phyloP scores from a whole-genome alignment of 257 asterid species.

The Parsonsia alboflavescens region DNA sequence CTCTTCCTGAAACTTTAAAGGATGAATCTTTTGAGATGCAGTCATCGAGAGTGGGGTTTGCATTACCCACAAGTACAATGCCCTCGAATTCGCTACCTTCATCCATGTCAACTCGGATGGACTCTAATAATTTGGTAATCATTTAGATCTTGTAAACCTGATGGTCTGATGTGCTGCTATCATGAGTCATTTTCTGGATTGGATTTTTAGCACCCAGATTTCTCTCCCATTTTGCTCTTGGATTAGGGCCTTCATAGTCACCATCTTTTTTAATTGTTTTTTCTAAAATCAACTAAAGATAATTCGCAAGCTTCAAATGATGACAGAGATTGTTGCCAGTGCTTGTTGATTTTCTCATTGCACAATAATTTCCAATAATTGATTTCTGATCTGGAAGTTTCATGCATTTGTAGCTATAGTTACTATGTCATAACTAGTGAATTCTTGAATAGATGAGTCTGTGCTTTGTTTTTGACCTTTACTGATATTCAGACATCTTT shows the following conservation, averaged over 20 bases:
- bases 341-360: background rate
- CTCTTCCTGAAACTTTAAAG: conserved; percentile 43
- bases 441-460: background rate
- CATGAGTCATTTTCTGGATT: background rate
- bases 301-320: background rate
- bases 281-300: background rate
- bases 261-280: background rate
- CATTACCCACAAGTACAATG: conserved; percentile 35
- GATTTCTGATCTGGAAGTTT: background rate
- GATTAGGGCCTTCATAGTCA: background rate
- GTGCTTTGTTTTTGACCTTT: background rate
- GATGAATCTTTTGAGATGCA: conserved; percentile 66
- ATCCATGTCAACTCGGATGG: conserved; percentile 39
- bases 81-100: conserved; percentile 34
- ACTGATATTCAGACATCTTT: background rate
- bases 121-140: conserved; percentile 40
- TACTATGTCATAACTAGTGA: background rate
- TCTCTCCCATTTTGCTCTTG: background rate
- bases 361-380: background rate
- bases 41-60: conserved; percentile 51
- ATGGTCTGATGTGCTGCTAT: conserved; percentile 11
- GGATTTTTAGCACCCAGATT: background rate
- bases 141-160: conserved; percentile 13
- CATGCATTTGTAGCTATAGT: background rate
- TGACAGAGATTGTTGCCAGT: background rate